phyloP scores from a whole-genome alignment of 192 early-diverging fungal genomes.

The Dissophora globulifera region DNA sequence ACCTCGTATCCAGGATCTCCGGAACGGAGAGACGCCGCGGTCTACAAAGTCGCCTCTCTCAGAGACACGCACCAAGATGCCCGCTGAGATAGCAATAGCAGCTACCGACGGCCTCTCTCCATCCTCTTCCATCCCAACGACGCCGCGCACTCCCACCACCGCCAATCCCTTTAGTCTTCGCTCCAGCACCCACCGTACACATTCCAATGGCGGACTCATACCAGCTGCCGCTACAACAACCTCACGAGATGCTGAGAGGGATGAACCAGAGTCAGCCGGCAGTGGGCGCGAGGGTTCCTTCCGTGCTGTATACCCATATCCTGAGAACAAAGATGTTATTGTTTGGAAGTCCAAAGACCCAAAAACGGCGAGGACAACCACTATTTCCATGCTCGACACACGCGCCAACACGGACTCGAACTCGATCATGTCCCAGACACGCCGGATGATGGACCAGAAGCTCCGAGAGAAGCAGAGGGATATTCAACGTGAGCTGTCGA shows the following conservation, averaged over 20 bases:
- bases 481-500: constrained; percentile 28
- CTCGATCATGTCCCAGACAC: constrained; percentile 38
- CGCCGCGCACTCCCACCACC: no score
- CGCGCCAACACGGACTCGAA: constrained; percentile 16
- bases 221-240: background rate
- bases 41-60: no score
- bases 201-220: no score
- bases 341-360: constrained; percentile 22
- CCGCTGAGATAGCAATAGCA: no score
- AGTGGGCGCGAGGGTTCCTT: background rate
- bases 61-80: no score
- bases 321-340: constrained; percentile 31
- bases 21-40: no score
- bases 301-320: constrained; percentile 23
- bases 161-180: no score
- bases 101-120: no score
- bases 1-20: no score
- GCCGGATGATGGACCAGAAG: constrained; percentile 28
- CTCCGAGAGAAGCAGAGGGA: constrained; percentile 26
- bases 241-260: background rate
- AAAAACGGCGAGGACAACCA: constrained; percentile 19
- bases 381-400: constrained; percentile 38
- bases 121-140: no score
- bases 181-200: no score
- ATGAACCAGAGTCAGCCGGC: background rate